Base-by-base conservation (phyloP, 805 yeast genomes). In the Yamadazyma philogaea region DNA sequence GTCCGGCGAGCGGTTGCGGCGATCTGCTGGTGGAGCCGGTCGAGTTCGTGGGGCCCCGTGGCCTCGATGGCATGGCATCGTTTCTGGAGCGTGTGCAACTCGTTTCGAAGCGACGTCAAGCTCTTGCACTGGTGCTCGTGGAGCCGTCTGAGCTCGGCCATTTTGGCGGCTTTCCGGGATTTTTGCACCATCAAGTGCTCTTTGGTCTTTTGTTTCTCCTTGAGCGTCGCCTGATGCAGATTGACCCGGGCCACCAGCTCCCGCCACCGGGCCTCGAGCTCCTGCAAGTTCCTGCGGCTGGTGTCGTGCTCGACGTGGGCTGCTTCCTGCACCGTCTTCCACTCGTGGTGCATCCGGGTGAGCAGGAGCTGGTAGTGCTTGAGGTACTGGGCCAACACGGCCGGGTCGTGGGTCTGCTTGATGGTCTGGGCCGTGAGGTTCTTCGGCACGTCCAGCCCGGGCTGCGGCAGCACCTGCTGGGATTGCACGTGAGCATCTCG, bases 181-280 rank as follows among this genome's bases (percentile, higher is more conserved):
- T 63, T 65, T 26, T 52, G 54, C 46, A 64, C 62, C 20, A 63
- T 54, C 20, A 69, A 57, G 21, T 59, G 54, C 37, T 45, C 49
- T 27, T 48, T 48, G 28, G 22, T 20, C 32, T 44, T 45, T 19
- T 40, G 43, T 17, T 48, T 36, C 34, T 48, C 52, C 36, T 48
- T 48, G 11, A 48, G 36, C 6, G n/a, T n/a, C 1, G 47, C 20
- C 7, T 24, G 36, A 14, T 22, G 37, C 12, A 17, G 21, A 18
- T 19, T 24, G n/a, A 17, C 28, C 12, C n/a, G 22, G 6, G 37
- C 34, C 2, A n/a, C 32, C 15, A 30, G 36, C 40, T 66, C 68
- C 43, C 63, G 64, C 12, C 49, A 50, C 34, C 55, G 56, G 40
- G 63, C 64, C 46, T 64, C 53, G 16, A 57, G 54, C 47, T 60